Base-by-base conservation (phyloP, 2,329 filamentous ascomycete genomes). In the Aspergillus piperis region DNA sequence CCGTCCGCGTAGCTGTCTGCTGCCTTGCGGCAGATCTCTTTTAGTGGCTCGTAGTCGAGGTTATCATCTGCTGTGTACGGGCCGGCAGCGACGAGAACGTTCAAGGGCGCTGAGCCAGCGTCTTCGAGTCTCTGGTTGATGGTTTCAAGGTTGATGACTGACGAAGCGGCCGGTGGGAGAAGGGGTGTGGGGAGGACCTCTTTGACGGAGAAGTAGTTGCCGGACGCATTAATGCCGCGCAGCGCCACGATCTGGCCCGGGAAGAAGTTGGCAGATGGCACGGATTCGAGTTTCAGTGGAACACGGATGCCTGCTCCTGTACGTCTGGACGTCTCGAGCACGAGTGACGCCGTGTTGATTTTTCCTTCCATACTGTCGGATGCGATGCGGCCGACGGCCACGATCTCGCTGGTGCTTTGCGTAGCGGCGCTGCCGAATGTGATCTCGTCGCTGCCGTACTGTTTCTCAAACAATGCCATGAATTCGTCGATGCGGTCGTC, bases 401-500 rank as follows among this genome's bases (percentile, higher is more conserved):
- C 86, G 38, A 98, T 87, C 70, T 96, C 92, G 21, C 86, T 88
- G 2, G 92, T 96, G 66, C 91, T 91, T 74, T 96, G 90, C 57
- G 85, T 87, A 21, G 91, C 90, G 11, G 95, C 92, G 73, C 91
- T 96, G 51, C 93, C 93, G 74, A 99, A 96, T 0, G 86, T 89
- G 17, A 86, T 84, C 61, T 95, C 89, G 17, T 95, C 90, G 5
- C 96, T 81, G 13, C 85, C 81, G 75, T 96, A 86, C 65, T 92
- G 82, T 58, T 89, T 85, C 76, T 91, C 88, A 5, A 96, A 82
- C 1, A 92, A 76, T n/a, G 81, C 79, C 61, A 87, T 83, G 70
- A 97, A 96, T 64, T 93, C 92, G 69, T 98, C 92, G 79, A 99
- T 97, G 68, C 92, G 85, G 76, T 98, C 94, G 77, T 99, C 95